phyloP scores from a whole-genome alignment of 1,139 yeast genomes.

The Geotrichum phurueaensis region DNA sequence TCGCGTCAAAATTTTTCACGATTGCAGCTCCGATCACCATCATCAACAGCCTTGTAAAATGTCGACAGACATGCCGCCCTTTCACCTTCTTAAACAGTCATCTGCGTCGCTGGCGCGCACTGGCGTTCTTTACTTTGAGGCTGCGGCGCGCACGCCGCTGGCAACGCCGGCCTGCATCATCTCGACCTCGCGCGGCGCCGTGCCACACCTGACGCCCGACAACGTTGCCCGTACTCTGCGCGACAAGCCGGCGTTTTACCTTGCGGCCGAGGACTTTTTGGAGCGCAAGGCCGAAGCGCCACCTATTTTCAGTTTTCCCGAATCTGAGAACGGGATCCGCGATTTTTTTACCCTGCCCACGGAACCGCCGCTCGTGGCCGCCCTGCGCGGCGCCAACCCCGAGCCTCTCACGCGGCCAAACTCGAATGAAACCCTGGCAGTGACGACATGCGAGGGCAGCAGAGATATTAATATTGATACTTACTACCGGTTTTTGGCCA shows the following conservation, averaged over 20 bases:
- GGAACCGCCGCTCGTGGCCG: slow-evolving; percentile 26
- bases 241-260: slow-evolving; percentile 24
- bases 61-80: slow-evolving; percentile 9
- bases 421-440: slow-evolving; percentile 29
- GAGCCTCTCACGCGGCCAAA: slow-evolving; percentile 35
- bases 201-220: slow-evolving; percentile 42
- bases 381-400: slow-evolving; percentile 31
- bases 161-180: slow-evolving; percentile 33
- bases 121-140: slow-evolving; percentile 8
- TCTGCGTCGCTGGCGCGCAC: slow-evolving; percentile 12
- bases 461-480: slow-evolving; percentile 28
- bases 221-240: slow-evolving; percentile 23
- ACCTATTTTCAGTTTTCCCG: not conserved
- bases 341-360: slow-evolving; percentile 26
- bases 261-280: slow-evolving; percentile 32
- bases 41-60: not conserved
- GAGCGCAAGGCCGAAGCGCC: slow-evolving; percentile 14
- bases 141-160: slow-evolving; percentile 12
- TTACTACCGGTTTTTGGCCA: slow-evolving; percentile 24
- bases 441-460: slow-evolving; percentile 38
- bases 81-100: slow-evolving; percentile 8
- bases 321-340: slow-evolving; percentile 16
- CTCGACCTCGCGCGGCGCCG: slow-evolving; percentile 38
- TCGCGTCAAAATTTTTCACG: not conserved
- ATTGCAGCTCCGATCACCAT: not conserved